phyloP scores from a whole-genome alignment of 495 filamentous ascomycete genomes.

The Podospora didyma region DNA sequence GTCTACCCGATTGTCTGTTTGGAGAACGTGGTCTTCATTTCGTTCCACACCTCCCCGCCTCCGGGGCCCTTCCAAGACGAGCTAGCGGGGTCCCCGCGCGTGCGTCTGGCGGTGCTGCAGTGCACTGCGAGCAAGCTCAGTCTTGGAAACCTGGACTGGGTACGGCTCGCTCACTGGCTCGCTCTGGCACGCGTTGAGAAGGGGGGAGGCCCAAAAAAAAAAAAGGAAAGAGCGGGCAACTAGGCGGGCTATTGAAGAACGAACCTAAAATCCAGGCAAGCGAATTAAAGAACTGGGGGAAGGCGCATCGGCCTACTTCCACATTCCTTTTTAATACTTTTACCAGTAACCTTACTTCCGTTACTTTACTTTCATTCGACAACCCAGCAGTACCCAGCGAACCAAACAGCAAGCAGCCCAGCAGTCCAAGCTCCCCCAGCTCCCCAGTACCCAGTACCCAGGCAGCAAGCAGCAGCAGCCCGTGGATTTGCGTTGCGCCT shows the following conservation, averaged over 20 bases:
- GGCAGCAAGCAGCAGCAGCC: conserved; percentile 7
- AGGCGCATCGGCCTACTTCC: conserved; percentile 6
- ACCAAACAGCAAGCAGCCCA: too few species aligned
- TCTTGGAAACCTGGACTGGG: not conserved
- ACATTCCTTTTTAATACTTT: conserved; percentile 12
- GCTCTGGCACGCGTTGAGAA: not conserved
- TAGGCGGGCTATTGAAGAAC: not conserved
- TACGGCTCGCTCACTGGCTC: too few species aligned
- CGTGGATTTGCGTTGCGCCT: conserved; percentile 34
- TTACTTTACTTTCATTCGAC: conserved; percentile 23
- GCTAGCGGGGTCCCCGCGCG: conserved; percentile 1
- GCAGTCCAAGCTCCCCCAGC: too few species aligned
- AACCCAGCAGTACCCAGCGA: too few species aligned
- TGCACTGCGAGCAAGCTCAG: not conserved
- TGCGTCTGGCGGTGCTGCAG: conserved; percentile 1
- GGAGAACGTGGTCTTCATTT: too few species aligned
- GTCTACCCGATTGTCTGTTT: too few species aligned
- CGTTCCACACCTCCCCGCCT: not conserved
- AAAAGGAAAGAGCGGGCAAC: not conserved
- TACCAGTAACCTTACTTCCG: conserved; percentile 8
- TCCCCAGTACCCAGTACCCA: too few species aligned
- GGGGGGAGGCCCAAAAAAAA: not conserved
- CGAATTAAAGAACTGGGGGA: not conserved
- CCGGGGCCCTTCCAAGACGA: not conserved
- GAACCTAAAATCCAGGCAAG: too few species aligned